Percentiles rank a stretch among this genome's conserved stretches.
phyloP scores from a whole-genome alignment of 495 filamentous ascomycete genomes.

The Aspergillus saccharolyticus region DNA sequence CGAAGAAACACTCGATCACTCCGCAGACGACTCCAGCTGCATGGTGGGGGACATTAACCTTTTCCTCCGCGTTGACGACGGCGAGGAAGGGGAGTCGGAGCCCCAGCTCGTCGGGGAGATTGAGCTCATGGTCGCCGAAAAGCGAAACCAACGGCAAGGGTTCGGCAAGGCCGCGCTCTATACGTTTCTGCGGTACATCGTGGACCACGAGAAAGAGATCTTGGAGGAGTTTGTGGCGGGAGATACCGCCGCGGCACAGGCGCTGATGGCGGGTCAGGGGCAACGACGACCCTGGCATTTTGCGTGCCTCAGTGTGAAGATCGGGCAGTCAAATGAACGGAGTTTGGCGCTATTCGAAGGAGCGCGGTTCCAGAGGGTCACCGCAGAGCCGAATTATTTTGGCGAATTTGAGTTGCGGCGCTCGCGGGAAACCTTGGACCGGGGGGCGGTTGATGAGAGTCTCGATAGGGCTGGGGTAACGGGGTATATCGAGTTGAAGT shows the following conservation, averaged over 20 bases:
- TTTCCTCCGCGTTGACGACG: constrained; percentile 58
- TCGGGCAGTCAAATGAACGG: constrained; percentile 48
- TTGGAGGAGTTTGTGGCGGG: constrained; percentile 52
- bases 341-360: constrained; percentile 59
- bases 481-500: constrained; percentile 38
- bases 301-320: constrained; percentile 54
- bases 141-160: constrained; percentile 53
- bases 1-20: constrained; percentile 15
- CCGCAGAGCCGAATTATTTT: constrained; percentile 56
- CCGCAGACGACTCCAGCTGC: constrained; percentile 45
- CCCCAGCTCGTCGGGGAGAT: constrained; percentile 61
- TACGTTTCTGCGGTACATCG: constrained; percentile 63
- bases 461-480: constrained; percentile 29
- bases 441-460: constrained; percentile 18
- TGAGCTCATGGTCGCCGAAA: constrained; percentile 81
- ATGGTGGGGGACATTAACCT: constrained; percentile 90
- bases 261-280: neutral
- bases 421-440: constrained; percentile 24
- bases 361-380: constrained; percentile 48
- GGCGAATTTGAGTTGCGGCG: constrained; percentile 56
- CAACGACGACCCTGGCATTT: constrained; percentile 10
- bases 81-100: constrained; percentile 29
- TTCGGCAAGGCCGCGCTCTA: constrained; percentile 61
- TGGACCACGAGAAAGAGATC: constrained; percentile 43
- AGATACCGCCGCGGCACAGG: constrained; percentile 16